Base-by-base conservation (phyloP, 441 rosid genomes). In the Aquilaria agallochum region DNA sequence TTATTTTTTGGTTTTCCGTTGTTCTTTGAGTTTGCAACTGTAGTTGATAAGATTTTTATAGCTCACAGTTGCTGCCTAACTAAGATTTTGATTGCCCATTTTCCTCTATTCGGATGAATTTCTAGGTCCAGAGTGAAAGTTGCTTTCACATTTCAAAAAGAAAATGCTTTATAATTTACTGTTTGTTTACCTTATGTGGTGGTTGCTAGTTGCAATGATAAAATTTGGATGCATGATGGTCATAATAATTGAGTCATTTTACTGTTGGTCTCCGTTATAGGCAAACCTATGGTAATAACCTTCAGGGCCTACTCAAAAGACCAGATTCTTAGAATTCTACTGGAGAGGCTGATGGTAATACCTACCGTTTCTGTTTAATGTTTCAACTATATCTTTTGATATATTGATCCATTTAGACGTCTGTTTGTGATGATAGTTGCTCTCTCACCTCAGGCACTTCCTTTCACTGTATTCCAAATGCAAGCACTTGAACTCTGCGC, bases 401-500 rank as follows among this genome's bases (percentile, higher is more conserved):
- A 12, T 44, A 27, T 6, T 15, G 31, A 0, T 27, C 1, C 13
- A 40, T 56, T n/a, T 58, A 45, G 11, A 2, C 10, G 1, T 44
- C 52, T 44, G 14, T 27, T 47, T 62, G 40, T 44, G 27, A 27
- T 34, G 51, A 31, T 6, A 68, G 45, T 52, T 20, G 20, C 20
- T 68, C n/a, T 66, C 44, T 69, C 66, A 32, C 64, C 56, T 53
- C 82, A 90, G 93, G 86, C 63, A 55, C 79, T 90, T 61, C 85
- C 93, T 65, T 77, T 68, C 70, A 62, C 59, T 51, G 83, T 82
- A 34, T 94, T 89, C 72, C 89, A 92, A 60, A 83, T 84, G 53
- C 90, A 82, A 63, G 98, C 97, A 50, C 66, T 95, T 80, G 97
- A 95, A 74, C 87, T 95, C 13, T 92, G 99, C 68, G 97, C 98